Base-by-base conservation (phyloP, 1,139 yeast species). In the Lizanozyma gosingica region DNA sequence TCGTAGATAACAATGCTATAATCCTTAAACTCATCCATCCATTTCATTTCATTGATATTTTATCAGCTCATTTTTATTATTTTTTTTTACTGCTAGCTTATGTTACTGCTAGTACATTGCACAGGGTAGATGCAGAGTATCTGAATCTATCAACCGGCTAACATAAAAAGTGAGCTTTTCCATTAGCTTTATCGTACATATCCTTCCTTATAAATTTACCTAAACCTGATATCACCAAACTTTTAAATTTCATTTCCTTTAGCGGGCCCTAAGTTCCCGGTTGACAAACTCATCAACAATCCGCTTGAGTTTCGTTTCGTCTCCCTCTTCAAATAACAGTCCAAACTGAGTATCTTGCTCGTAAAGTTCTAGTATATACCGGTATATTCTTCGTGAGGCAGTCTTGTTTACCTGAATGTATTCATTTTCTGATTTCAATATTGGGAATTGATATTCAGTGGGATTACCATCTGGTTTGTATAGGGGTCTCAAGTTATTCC, bases 401-500 rank as follows among this genome's bases (percentile, higher is more conserved):
- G 54, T 53, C 50, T 61, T 65, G 48, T 69, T 69, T 42, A 68
- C 60, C 17, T 47, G 48, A 39, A 67, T 57, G 44, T 63, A 69
- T 35, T 61, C 61, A 11, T 55, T 55, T 46, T 67, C 72, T 9
- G 58, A 46, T 11, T 43, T 48, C 14, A 58, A 22, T 22, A 22
- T 22, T 11, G 29, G 29, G 11, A 6, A 22, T 6, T 22, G 29
- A 11, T 22, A 22, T 22, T 22, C 29, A 11, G 6, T 22, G 9
- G 29, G 29, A 11, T 22, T 49, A 18, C 43, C 40, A 3, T 64
- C 62, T 1, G 63, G 57, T 18, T 62, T 59, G 49, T 76, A 78
- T 22, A 72, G 56, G 1, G 78, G 77, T 36, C 78, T 59, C 32
- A 81, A 54, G 15, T 59, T 65, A 27, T 63, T 61, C 34, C 86